phyloP scores from a whole-genome alignment of 1,284 basidiomycete species.

The Sutorius eximius region DNA sequence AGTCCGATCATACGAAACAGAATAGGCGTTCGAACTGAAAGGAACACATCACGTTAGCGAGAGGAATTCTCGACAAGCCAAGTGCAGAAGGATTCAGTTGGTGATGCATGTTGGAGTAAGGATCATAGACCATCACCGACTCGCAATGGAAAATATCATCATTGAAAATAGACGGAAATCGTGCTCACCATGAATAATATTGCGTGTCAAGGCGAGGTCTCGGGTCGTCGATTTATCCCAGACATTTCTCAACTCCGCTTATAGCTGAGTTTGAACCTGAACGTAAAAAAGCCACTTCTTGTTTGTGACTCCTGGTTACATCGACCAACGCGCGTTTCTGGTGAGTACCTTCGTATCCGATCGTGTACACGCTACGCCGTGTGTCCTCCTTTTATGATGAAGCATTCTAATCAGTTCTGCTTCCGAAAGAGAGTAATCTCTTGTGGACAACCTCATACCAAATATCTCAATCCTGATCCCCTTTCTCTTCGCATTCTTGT shows the following conservation, averaged over 20 bases:
- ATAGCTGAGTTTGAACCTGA: constrained; percentile 13
- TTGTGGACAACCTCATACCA: constrained; percentile 69
- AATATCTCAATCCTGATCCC: constrained; percentile 55
- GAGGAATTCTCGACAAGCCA: constrained; percentile 11
- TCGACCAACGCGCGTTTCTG: not conserved
- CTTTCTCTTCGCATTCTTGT: constrained; percentile 13
- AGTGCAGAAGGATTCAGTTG: constrained; percentile 53
- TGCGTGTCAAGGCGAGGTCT: not conserved
- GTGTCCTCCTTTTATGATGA: constrained; percentile 48
- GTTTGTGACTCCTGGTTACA: not conserved
- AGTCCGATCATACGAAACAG: too few relatives aligned
- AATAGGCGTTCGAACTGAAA: not conserved
- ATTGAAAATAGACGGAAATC: constrained; percentile 20
- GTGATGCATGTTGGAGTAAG: constrained; percentile 79
- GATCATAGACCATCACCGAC: constrained; percentile 64
- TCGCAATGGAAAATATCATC: constrained; percentile 71
- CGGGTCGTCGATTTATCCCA: not conserved
- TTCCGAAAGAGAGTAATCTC: constrained; percentile 72
- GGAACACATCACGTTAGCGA: not conserved
- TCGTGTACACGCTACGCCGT: not conserved
- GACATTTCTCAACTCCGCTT: constrained; percentile 10
- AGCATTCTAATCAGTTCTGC: constrained; percentile 68
- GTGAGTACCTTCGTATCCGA: constrained; percentile 12
- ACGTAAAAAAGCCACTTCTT: not conserved
- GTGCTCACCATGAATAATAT: constrained; percentile 21